phyloP scores from a whole-genome alignment of 495 filamentous ascomycete genomes.

The Cudoniella acicularis region DNA sequence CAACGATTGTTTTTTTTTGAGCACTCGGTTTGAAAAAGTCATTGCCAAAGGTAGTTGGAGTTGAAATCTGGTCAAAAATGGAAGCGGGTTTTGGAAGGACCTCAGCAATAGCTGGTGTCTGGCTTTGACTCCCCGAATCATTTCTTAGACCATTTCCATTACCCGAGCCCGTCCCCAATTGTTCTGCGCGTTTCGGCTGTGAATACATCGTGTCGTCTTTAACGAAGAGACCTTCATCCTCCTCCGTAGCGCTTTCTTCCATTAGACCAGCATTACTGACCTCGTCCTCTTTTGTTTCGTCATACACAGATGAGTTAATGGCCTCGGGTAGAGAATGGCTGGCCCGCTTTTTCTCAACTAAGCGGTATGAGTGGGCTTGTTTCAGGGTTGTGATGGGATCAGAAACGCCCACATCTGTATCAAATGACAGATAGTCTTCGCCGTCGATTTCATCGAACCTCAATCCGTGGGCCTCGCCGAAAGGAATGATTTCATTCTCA shows the following conservation, averaged over 20 bases:
- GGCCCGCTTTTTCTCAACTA: slow-evolving; percentile 48
- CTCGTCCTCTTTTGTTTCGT: neutral
- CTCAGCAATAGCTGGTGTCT: no score
- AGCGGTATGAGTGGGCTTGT: slow-evolving; percentile 37
- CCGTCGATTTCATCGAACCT: slow-evolving; percentile 50
- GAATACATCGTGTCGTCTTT: no score
- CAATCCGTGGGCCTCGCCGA: slow-evolving; percentile 66
- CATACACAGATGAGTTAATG: slow-evolving; percentile 42
- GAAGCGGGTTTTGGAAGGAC: no score
- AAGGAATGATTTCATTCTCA: slow-evolving; percentile 63
- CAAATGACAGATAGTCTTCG: slow-evolving; percentile 48
- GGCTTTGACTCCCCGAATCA: neutral
- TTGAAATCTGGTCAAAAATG: neutral
- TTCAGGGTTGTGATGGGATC: slow-evolving; percentile 36
- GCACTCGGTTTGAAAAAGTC: neutral
- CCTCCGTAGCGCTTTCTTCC: neutral
- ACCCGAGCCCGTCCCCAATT: no score
- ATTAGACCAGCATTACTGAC: neutral
- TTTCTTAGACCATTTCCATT: neutral
- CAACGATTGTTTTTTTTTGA: no score
- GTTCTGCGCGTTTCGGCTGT: no score
- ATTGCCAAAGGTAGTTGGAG: neutral
- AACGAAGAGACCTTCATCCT: slow-evolving; percentile 18
- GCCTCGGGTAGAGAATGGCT: slow-evolving; percentile 36
- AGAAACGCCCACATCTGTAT: slow-evolving; percentile 16